phyloP scores from a whole-genome alignment of 2,329 filamentous ascomycete species.

The Aspergillus quadricinctus region DNA sequence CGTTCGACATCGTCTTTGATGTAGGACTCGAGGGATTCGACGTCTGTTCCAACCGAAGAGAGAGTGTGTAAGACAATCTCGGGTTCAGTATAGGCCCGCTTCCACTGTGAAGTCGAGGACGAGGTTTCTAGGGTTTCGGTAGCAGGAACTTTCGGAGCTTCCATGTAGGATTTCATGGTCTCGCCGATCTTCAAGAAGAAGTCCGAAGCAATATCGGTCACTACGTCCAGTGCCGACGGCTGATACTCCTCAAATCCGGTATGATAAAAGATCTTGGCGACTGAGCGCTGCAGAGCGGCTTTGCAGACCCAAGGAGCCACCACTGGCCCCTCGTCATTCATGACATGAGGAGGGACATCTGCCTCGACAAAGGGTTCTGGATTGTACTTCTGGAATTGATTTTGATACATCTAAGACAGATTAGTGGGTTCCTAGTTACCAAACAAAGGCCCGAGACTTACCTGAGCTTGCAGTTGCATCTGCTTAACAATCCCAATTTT shows the following conservation, averaged over 20 bases:
- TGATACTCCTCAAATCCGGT: slow-evolving; percentile 96
- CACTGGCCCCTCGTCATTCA: slow-evolving; percentile 81
- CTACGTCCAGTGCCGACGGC: slow-evolving; percentile 83
- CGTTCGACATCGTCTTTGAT: slow-evolving; percentile 92
- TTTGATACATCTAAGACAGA: slow-evolving; percentile 75
- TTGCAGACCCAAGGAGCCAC: slow-evolving; percentile 80
- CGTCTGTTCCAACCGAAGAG: slow-evolving; percentile 74
- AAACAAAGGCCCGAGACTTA: slow-evolving; percentile 38
- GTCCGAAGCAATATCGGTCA: slow-evolving; percentile 83
- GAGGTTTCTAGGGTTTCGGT: slow-evolving; percentile 41
- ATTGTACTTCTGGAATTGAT: slow-evolving; percentile 96
- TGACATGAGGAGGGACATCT: slow-evolving; percentile 83
- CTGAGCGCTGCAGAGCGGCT: slow-evolving; percentile 79
- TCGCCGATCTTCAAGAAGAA: slow-evolving; percentile 82
- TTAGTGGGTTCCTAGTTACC: slow-evolving; percentile 5
- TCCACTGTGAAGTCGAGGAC: slow-evolving; percentile 44
- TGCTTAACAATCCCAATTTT: slow-evolving; percentile 98
- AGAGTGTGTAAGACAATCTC: slow-evolving; percentile 85
- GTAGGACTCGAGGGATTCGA: slow-evolving; percentile 78
- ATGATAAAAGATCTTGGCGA: slow-evolving; percentile 93
- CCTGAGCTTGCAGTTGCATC: slow-evolving; percentile 97
- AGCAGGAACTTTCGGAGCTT: slow-evolving; percentile 69
- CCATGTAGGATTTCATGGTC: slow-evolving; percentile 76
- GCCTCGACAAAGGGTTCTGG: slow-evolving; percentile 81
- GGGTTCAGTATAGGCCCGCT: slow-evolving; percentile 71